Conservation (phyloP, 768 basidiomycete genomes). For the Leucosporidium yakuticum region DNA sequence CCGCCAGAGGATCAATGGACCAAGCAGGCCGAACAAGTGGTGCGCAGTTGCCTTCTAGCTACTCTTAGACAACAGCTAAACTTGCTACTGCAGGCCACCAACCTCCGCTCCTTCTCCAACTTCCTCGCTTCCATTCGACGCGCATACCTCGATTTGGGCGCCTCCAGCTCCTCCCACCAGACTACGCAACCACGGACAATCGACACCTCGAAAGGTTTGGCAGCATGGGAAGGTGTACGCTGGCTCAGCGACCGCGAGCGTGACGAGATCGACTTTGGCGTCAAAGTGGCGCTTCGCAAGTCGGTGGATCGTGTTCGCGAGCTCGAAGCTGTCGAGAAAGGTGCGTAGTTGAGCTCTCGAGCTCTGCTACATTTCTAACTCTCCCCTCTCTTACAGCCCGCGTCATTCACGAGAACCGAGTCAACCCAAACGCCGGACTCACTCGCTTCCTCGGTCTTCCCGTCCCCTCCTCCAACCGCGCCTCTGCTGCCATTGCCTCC, state of each 20-base stretch:
- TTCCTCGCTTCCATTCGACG: slow-evolving; percentile 70
- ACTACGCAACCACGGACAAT: slow-evolving; percentile 16
- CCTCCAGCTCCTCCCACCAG: slow-evolving; percentile 38
- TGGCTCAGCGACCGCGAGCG: slow-evolving; percentile 78
- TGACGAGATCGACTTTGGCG: slow-evolving; percentile 91
- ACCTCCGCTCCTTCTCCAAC: slow-evolving; percentile 24
- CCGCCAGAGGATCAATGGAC: slow-evolving; percentile 25
- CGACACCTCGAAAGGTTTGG: slow-evolving; percentile 31
- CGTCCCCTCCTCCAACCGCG: slow-evolving; percentile 55
- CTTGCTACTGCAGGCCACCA: slow-evolving; percentile 17
- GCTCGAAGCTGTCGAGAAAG: slow-evolving; percentile 81
- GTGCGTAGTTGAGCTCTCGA: slow-evolving; percentile 50
- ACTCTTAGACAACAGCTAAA: too few relatives aligned
- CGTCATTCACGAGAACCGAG: neutral
- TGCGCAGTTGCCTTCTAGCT: neutral
- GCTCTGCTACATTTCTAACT: neutral
- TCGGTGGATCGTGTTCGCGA: slow-evolving; percentile 81
- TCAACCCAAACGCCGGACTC: slow-evolving; percentile 9
- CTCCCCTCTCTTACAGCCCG: neutral
- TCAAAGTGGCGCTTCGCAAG: slow-evolving; percentile 72
- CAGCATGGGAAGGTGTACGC: slow-evolving; percentile 41
- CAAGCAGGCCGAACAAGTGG: slow-evolving; percentile 27
- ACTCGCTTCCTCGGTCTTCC: slow-evolving; percentile 67
- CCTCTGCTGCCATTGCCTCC: slow-evolving; percentile 71
- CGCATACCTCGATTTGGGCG: slow-evolving; percentile 77